Percentiles rank a stretch among this genome's conserved stretches.
Evolutionary conservation across 2,329 filamentous ascomycete species (phyloP).

Genomic region (Neopestalotiopsis sp.): DNA sequence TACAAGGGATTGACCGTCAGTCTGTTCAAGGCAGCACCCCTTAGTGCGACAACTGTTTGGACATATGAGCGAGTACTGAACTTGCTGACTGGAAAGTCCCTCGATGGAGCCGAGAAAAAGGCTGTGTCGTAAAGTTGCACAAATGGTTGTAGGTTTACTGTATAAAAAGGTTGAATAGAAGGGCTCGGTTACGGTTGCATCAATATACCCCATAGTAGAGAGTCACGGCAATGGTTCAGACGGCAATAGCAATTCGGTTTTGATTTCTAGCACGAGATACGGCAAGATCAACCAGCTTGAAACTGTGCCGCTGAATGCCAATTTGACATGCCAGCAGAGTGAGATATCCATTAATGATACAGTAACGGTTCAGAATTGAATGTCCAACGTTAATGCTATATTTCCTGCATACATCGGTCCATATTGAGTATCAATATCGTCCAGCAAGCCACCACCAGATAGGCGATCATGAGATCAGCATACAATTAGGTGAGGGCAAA

Average conservation of each 20-base stretch:
- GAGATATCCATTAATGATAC: too few species aligned
- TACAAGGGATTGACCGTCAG: constrained; percentile 90
- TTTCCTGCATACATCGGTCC: too few species aligned
- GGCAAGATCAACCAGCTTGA: not conserved
- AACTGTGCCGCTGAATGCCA: too few species aligned
- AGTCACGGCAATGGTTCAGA: not conserved
- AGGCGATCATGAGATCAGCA: too few species aligned
- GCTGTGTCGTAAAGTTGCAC: not conserved
- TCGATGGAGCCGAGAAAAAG: constrained; percentile 22
- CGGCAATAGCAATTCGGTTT: not conserved
- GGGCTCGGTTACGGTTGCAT: constrained; percentile 16
- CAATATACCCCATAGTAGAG: constrained; percentile 18
- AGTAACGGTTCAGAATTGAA: too few species aligned
- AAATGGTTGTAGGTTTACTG: not conserved
- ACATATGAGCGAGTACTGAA: constrained; percentile 82
- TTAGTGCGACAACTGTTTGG: constrained; percentile 92
- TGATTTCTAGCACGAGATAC: not conserved
- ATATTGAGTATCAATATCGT: too few species aligned
- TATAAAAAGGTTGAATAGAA: not conserved
- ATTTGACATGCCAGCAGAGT: too few species aligned
- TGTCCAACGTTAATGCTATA: too few species aligned
- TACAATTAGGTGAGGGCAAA: too few species aligned
- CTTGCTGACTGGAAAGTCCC: constrained; percentile 48
- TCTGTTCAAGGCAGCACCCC: constrained; percentile 91
- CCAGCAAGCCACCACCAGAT: too few species aligned